Base-by-base conservation (phyloP, 495 filamentous ascomycete genomes). In the Hypoxylon fuscum region DNA sequence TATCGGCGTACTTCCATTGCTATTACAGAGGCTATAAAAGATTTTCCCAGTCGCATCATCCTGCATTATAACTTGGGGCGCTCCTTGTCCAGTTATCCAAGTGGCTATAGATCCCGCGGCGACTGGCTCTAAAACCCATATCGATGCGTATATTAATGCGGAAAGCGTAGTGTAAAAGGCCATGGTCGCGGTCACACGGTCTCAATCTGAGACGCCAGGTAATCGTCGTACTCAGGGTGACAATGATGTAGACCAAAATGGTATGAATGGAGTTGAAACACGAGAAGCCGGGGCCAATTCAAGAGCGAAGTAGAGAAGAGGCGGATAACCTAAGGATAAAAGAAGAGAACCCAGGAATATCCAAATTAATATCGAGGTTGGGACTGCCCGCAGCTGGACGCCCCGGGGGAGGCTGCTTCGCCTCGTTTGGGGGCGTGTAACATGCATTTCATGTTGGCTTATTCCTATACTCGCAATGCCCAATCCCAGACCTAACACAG, bases 1-100 rank as follows among this genome's bases (percentile, higher is more conserved):
- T 7, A 55, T 35, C 1, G 73, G 59, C 1, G 35, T 40, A 20
- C 14, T 20, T 27, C 52, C 59, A 10, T 60, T 40, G 40, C 54
- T 67, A 60, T 75, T 72, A 69, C 76, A 78, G 20, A 57, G 48
- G 66, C 63, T 75, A 58, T 77, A 72, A 20, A 64, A 73, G 53
- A 77, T 69, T 20, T 60, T 59, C 15, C 68, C 67, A 8, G 70
- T 72, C 2, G 66, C 69, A 35, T 53, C 41, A 47, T 78, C 75
- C 46, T 71, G 69, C 22, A 76, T 42, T n/a, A 76, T 62, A 31
- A 78, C 32, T 57, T 78, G 74, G 5, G 69, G 62, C 3, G 60
- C 73, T 21, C 64, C 49, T 7, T 17, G 15, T 9, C 46, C 59
- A 0, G 62, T 75, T 54, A 55, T 69, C 73, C 74, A 78, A 0